These are phyloP conservation scores for Irpex sp. DNA, from an alignment of 1,284 basidiomycete species.

Conservation along the genomic window DNA sequence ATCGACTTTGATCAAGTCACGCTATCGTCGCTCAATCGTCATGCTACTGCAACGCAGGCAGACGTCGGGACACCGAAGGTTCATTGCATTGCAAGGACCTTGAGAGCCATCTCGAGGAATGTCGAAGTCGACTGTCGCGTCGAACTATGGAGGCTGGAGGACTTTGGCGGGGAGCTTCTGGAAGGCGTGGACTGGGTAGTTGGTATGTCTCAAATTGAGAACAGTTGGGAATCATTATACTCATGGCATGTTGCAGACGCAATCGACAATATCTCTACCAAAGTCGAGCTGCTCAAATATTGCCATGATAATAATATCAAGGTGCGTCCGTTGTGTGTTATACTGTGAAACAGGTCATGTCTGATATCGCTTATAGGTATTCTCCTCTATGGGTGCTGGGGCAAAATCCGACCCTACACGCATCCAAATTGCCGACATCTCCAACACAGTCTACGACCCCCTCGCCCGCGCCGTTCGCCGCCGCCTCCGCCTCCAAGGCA, in stretches of 20 bases:
- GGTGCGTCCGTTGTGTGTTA: conserved; percentile 32
- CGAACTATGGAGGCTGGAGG: conserved; percentile 81
- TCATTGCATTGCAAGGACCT: conserved; percentile 69
- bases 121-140: conserved; percentile 80
- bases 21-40: conserved; percentile 88
- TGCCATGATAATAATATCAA: conserved; percentile 77
- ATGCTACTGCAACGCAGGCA: conserved; percentile 86
- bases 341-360: conserved; percentile 5
- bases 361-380: conserved; percentile 51
- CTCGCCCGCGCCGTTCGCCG: conserved; percentile 89
- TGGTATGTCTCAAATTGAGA: conserved; percentile 39
- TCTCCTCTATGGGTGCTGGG: conserved; percentile 98
- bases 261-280: conserved; percentile 96
- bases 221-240: conserved; percentile 8
- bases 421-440: conserved; percentile 94
- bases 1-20: conserved; percentile 94
- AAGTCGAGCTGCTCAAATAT: conserved; percentile 85
- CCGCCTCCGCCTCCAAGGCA: conserved; percentile 68
- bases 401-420: conserved; percentile 95
- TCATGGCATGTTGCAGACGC: conserved; percentile 54
- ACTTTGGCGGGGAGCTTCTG: conserved; percentile 61
- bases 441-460: conserved; percentile 91
- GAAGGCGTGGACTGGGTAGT: conserved; percentile 89
- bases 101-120: conserved; percentile 70
- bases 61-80: conserved; percentile 98